Evolutionary conservation across 2,329 filamentous ascomycete species (phyloP).

Genomic region (Pyricularia pennisetigena): DNA sequence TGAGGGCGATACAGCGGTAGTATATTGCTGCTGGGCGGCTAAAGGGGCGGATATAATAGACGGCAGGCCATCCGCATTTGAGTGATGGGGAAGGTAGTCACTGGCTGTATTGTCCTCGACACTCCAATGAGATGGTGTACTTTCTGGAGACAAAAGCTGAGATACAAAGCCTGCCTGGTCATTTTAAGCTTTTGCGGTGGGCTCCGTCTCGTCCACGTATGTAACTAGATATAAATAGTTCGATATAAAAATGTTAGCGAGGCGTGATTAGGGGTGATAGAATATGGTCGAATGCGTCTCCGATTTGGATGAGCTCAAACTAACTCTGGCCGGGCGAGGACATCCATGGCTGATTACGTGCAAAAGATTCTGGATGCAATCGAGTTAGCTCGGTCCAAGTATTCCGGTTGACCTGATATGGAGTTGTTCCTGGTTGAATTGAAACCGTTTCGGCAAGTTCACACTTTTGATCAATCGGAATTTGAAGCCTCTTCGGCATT

Average conservation of each 20-base stretch:
- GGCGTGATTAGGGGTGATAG: too few relatives aligned
- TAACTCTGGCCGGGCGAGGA: constrained; percentile 18
- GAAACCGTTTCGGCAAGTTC: background rate
- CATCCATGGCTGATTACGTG: constrained; percentile 22
- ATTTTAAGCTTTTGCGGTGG: background rate
- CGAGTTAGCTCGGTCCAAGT: background rate
- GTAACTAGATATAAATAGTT: background rate
- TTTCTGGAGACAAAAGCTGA: background rate
- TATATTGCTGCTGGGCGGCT: background rate
- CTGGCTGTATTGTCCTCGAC: constrained; percentile 5
- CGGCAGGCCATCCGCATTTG: background rate
- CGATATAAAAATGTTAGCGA: background rate
- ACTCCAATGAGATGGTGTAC: background rate
- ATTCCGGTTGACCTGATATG: background rate
- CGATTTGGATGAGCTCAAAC: constrained; percentile 7
- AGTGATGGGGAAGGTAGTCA: background rate
- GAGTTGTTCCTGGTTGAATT: background rate
- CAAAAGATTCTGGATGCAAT: constrained; percentile 14
- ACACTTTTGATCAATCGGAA: constrained; percentile 20
- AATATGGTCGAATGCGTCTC: background rate
- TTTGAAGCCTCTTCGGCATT: constrained; percentile 21
- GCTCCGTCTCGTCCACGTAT: constrained; percentile 3
- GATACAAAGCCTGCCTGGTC: background rate
- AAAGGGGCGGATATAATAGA: background rate
- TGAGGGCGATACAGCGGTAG: constrained; percentile 13